Conservation (phyloP, 768 basidiomycete species). For the Ramaria sp. region DNA sequence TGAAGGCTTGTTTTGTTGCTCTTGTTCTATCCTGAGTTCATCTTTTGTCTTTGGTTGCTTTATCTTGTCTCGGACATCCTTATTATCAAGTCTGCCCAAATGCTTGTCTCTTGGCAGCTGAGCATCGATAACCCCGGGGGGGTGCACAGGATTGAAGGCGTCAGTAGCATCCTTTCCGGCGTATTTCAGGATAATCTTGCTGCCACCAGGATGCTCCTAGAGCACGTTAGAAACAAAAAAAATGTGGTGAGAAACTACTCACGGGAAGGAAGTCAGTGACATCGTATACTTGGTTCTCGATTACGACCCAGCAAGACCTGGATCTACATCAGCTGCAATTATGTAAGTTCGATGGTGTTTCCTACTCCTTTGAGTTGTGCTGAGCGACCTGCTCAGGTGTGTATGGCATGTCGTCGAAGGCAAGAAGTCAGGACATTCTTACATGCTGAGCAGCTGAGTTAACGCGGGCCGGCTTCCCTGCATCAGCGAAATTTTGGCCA, state of each 20-base stretch:
- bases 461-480: not conserved
- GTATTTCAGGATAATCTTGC: constrained; percentile 71
- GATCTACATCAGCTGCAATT: not conserved
- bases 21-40: constrained; percentile 55
- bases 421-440: not conserved
- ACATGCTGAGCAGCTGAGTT: not conserved
- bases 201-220: constrained; percentile 74
- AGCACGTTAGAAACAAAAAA: not conserved
- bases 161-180: constrained; percentile 76
- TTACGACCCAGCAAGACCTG: constrained; percentile 66
- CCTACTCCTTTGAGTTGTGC: constrained; percentile 44
- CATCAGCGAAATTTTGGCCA: too few species aligned
- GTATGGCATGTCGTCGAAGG: not conserved
- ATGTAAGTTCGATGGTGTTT: not conserved
- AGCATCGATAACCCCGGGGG: constrained; percentile 67
- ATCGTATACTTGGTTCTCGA: constrained; percentile 74
- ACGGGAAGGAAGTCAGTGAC: constrained; percentile 71
- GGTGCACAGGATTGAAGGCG: constrained; percentile 75
- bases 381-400: constrained; percentile 46
- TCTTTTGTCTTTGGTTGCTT: constrained; percentile 48
- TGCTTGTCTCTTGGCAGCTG: constrained; percentile 62
- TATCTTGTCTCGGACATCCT: constrained; percentile 30
- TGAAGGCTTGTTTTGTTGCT: constrained; percentile 49
- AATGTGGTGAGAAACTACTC: constrained; percentile 11
- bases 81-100: constrained; percentile 51